These are phyloP conservation scores for Lagenaria siceraria DNA, from an alignment of 306 rosid genomes.

Conservation along the genomic window DNA sequence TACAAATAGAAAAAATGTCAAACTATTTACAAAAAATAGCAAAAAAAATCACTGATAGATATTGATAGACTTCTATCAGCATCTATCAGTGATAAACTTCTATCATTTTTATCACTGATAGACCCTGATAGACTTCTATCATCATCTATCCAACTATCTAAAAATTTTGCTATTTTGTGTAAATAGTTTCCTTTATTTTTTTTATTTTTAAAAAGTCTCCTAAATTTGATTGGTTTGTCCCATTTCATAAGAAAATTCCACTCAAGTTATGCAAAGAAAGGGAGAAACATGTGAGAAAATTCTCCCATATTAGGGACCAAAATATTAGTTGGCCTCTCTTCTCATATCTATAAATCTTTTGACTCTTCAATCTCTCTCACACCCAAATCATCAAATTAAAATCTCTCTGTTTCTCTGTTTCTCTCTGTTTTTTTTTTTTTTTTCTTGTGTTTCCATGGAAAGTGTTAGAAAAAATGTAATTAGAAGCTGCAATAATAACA, in stretches of 20 bases:
- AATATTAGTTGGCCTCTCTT: background rate
- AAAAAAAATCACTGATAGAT: too few relatives aligned
- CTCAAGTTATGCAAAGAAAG: background rate
- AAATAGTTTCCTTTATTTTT: too few relatives aligned
- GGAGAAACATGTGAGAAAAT: background rate
- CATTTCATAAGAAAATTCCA: background rate
- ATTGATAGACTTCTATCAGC: too few relatives aligned
- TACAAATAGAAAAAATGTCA: too few relatives aligned
- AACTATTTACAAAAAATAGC: too few relatives aligned
- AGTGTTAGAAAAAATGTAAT: conserved; percentile 20
- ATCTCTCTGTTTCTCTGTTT: background rate
- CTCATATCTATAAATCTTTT: background rate
- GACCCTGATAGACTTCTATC: too few relatives aligned
- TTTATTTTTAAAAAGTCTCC: too few relatives aligned
- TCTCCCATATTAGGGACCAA: background rate
- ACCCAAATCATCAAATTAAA: background rate
- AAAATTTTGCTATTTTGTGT: too few relatives aligned
- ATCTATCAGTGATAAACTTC: too few relatives aligned
- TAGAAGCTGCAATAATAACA: background rate
- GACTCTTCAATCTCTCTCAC: background rate
- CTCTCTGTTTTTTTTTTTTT: background rate
- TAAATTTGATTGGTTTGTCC: background rate
- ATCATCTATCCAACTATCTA: too few relatives aligned
- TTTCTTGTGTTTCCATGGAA: conserved; percentile 27
- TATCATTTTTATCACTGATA: too few relatives aligned